These are phyloP conservation scores for Penicillium sp. DNA, from an alignment of 2,329 filamentous ascomycete genomes.

Conservation along the genomic window DNA sequence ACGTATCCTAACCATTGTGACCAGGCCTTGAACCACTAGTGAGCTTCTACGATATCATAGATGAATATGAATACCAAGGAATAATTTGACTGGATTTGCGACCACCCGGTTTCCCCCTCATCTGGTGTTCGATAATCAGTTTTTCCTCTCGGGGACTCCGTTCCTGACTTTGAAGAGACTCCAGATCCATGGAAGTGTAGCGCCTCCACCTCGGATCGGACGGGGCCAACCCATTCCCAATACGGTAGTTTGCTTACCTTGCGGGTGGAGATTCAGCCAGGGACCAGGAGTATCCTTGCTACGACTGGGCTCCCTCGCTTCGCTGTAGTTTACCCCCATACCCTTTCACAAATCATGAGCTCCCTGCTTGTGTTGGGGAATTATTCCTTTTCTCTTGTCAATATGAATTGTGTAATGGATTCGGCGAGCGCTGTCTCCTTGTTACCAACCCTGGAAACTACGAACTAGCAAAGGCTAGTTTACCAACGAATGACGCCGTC, in stretches of 20 bases:
- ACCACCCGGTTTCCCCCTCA: background rate
- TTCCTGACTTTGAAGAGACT: background rate
- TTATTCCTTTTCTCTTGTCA: background rate
- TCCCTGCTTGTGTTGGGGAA: background rate
- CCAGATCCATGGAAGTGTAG: constrained; percentile 25
- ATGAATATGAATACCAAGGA: background rate
- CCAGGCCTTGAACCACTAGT: background rate
- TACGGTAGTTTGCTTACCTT: constrained; percentile 30
- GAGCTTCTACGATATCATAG: background rate
- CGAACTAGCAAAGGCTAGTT: background rate
- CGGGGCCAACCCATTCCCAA: constrained; percentile 19
- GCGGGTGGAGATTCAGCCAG: background rate
- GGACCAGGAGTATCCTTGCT: background rate
- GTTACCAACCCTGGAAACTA: background rate
- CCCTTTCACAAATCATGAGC: background rate
- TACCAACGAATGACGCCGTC: constrained; percentile 3
- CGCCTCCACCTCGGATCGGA: constrained; percentile 6
- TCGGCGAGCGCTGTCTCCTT: background rate
- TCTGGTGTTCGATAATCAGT: too few relatives aligned
- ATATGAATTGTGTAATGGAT: background rate
- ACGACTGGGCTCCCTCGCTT: background rate
- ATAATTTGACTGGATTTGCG: constrained; percentile 3
- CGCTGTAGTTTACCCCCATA: background rate
- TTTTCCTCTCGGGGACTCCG: constrained; percentile 13
- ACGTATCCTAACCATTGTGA: background rate